Base-by-base conservation (phyloP, 441 rosid species). In the Eruca vesicaria region DNA sequence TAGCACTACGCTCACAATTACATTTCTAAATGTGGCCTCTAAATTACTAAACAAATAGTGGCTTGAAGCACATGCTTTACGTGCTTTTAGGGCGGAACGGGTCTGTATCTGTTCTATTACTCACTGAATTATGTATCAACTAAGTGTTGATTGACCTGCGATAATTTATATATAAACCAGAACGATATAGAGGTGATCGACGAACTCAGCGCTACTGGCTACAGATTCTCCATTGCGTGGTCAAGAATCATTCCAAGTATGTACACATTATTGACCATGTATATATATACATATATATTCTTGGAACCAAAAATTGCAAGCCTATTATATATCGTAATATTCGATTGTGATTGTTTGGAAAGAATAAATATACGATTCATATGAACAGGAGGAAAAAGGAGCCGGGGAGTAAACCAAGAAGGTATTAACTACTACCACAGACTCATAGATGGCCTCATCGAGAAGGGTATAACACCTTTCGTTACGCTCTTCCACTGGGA, bases 151-250 rank as follows among this genome's bases (percentile, higher is more conserved):
- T 29, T 57, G 23, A 48, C 20, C 50, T 50, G 41, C 3, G 1
- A 59, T 59, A n/a, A n/a, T 38, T 0, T 28, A n/a, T 35, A 18
- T 26, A 64, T 7, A 12, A 12, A 52, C 0, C 45, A 77, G 80
- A 65, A 70, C 64, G 76, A 71, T 65, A 26, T 77, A 53, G 55
- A 45, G 1, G 68, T 50, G 26, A 8, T 77, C 6, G 33, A 0
- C 2, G 56, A 77, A 33, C 62, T 77, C 33, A 32, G 16, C 0
- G 80, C 11, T 65, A 9, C 18, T 29, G 80, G 20, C 72, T 77
- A 77, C 20, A 77, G 80, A 65, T 57, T 77, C 26, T 77, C 80
- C 20, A 2, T 77, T 10, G 72, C 80, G 1, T 77, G 80, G 80
- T 71, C 76, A 66, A 77, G 76, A 71, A 45, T 77, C 63, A 1